A percentile compares a stretch with the other conserved stretches of the same genome.
Conservation (phyloP, 2,329 filamentous ascomycete genomes). For the Paraphoma sp. region DNA sequence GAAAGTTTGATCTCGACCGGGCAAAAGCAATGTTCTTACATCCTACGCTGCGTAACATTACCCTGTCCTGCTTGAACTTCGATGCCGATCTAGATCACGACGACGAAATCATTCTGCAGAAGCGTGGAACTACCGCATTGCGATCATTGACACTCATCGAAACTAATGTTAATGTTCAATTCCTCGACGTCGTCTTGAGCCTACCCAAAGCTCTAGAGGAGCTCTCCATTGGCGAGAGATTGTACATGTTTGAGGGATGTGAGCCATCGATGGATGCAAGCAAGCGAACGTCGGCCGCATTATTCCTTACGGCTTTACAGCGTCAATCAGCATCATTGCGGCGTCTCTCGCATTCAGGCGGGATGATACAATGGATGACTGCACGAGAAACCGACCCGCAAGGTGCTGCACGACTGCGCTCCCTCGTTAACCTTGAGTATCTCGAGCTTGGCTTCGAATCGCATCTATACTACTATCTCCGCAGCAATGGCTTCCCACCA, state of each 20-base stretch:
- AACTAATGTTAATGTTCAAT: slow-evolving; percentile 41
- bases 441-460: slow-evolving; percentile 40
- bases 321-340: slow-evolving; percentile 42
- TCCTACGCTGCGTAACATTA: slow-evolving; percentile 39
- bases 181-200: slow-evolving; percentile 35
- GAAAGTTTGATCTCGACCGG: slow-evolving; percentile 34
- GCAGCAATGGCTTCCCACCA: slow-evolving; percentile 29
- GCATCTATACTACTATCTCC: slow-evolving; percentile 32
- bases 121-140: slow-evolving; percentile 36
- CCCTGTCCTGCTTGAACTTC: slow-evolving; percentile 44
- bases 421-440: slow-evolving; percentile 30
- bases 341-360: slow-evolving; percentile 36
- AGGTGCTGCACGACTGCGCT: slow-evolving; percentile 27
- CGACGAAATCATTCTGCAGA: slow-evolving; percentile 16
- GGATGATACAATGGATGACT: slow-evolving; percentile 18
- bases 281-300: slow-evolving; percentile 27
- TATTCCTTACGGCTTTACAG: slow-evolving; percentile 37
- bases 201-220: slow-evolving; percentile 41
- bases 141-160: slow-evolving; percentile 44
- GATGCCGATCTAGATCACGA: slow-evolving; percentile 17
- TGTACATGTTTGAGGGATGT: slow-evolving; percentile 36
- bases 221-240: slow-evolving; percentile 41
- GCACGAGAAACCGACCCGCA: slow-evolving; percentile 17
- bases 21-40: slow-evolving; percentile 40
- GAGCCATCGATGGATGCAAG: slow-evolving; percentile 18